phyloP scores from a whole-genome alignment of 495 filamentous ascomycete genomes.

The Talaromyces borbonicus region DNA sequence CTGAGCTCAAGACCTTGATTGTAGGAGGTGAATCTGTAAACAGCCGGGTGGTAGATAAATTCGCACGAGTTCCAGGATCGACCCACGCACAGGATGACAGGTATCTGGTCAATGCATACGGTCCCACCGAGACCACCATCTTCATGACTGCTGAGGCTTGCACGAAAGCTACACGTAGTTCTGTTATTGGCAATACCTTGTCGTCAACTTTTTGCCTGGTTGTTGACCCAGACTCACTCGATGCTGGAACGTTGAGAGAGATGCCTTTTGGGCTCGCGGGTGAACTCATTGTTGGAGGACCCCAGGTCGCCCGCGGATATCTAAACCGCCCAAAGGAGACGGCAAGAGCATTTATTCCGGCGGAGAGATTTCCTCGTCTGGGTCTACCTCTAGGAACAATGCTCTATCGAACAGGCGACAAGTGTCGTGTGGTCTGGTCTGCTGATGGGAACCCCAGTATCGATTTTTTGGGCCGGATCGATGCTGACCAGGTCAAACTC shows the following conservation, averaged over 20 bases:
- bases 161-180: background rate
- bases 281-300: conserved; percentile 35
- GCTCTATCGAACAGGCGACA: conserved; percentile 35
- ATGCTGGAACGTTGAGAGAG: conserved; percentile 20
- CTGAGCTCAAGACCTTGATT: background rate
- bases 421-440: conserved; percentile 15
- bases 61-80: background rate
- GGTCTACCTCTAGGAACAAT: conserved; percentile 2
- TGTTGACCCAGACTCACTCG: conserved; percentile 1
- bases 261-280: conserved; percentile 31
- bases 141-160: conserved; percentile 3
- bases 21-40: conserved; percentile 2
- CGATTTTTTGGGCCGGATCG: conserved; percentile 28
- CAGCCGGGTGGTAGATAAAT: background rate
- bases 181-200: background rate
- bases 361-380: background rate
- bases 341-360: conserved; percentile 20
- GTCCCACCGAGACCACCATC: conserved; percentile 21
- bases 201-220: background rate
- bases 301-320: conserved; percentile 31
- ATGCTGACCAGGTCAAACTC: conserved; percentile 41
- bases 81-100: background rate
- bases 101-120: conserved; percentile 23
- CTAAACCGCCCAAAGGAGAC: conserved; percentile 20
- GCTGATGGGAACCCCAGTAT: conserved; percentile 13